Conservation (phyloP, 805 yeast species). For the Metschnikowia anglica region DNA sequence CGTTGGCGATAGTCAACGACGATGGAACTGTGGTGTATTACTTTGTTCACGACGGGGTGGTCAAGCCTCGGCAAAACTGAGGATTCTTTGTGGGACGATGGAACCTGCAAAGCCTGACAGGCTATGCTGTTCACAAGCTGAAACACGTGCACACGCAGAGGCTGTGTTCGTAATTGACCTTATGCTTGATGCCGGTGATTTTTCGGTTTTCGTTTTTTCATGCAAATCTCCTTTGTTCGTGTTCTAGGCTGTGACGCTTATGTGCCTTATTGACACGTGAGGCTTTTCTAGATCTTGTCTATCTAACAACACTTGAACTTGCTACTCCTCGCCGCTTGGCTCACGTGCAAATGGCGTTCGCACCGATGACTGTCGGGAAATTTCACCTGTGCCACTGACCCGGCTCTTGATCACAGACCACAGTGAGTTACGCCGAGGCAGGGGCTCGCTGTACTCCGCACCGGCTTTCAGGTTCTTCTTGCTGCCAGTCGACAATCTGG, state of each 20-base stretch:
- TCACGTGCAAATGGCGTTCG: not conserved
- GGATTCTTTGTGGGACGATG: no score
- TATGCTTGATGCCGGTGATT: no score
- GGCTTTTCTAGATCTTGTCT: no score
- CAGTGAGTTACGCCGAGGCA: slow-evolving; percentile 6
- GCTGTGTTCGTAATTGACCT: no score
- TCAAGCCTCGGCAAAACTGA: slow-evolving; percentile 58
- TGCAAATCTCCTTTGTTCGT: no score
- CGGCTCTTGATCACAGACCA: slow-evolving; percentile 10
- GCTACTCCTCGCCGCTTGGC: not conserved
- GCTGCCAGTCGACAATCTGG: not conserved
- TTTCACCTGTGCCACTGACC: not conserved
- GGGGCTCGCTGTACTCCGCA: not conserved
- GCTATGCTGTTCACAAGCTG: no score
- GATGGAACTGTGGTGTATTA: slow-evolving; percentile 76
- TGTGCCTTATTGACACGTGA: no score
- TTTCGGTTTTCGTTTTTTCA: no score
- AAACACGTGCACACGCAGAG: no score
- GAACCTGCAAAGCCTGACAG: no score
- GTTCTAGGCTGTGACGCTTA: no score
- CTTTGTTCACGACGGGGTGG: slow-evolving; percentile 63
- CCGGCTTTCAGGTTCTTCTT: not conserved
- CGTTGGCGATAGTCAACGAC: slow-evolving; percentile 55
- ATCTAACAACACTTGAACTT: no score
- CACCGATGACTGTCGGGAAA: not conserved